Conservation (phyloP, 495 filamentous ascomycete species). For the Lophiostoma macrostomum region DNA sequence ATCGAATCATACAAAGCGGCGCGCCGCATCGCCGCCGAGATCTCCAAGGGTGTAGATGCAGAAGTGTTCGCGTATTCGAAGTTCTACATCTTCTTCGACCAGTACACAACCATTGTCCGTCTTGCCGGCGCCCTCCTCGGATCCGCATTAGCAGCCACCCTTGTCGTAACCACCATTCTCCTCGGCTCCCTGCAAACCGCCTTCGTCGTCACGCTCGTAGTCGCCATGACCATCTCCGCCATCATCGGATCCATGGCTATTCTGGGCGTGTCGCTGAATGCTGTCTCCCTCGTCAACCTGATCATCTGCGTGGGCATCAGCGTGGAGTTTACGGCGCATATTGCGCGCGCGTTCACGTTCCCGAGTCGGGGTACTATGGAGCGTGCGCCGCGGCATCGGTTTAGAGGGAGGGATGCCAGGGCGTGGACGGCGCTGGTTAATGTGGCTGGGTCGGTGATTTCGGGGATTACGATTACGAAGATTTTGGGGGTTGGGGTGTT, state of each 20-base stretch:
- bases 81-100: constrained; percentile 98
- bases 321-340: constrained; percentile 96
- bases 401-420: constrained; percentile 74
- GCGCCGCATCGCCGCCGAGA: constrained; percentile 75
- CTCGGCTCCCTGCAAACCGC: constrained; percentile 83
- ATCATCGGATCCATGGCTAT: constrained; percentile 93
- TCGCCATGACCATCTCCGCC: constrained; percentile 90
- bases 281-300: constrained; percentile 92
- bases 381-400: constrained; percentile 59
- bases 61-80: constrained; percentile 92
- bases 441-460: constrained; percentile 90
- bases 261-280: constrained; percentile 86
- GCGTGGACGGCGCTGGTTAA: constrained; percentile 91
- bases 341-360: constrained; percentile 95
- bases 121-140: constrained; percentile 76
- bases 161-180: constrained; percentile 69
- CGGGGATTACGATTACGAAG: constrained; percentile 94
- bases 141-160: constrained; percentile 78
- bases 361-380: constrained; percentile 74
- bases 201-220: constrained; percentile 74
- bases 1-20: constrained; percentile 87
- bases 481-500: constrained; percentile 87
- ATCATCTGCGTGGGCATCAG: constrained; percentile 94
- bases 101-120: constrained; percentile 79
- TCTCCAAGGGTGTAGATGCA: constrained; percentile 64